phyloP scores from a whole-genome alignment of 345 rosid species.

The Mercurialis annua region DNA sequence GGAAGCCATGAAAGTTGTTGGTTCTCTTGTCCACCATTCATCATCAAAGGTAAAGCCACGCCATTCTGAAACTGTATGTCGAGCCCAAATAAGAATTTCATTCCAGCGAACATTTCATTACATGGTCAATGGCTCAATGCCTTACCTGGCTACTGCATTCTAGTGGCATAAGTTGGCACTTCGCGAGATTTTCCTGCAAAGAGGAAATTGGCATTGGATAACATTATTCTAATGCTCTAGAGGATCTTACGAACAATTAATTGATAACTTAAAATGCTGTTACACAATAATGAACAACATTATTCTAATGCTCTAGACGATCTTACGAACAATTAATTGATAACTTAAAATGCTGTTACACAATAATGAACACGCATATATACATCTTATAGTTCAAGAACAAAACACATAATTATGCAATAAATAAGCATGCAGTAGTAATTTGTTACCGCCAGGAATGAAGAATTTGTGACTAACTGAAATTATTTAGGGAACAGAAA shows the following conservation, averaged over 20 bases:
- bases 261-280: neutral
- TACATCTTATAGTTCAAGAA: neutral
- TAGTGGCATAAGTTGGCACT: conserved; percentile 52
- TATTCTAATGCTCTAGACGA: neutral
- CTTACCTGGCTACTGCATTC: conserved; percentile 62
- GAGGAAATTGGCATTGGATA: conserved; percentile 16
- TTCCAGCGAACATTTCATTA: conserved; percentile 9
- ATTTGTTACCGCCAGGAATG: neutral
- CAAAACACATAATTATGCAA: neutral
- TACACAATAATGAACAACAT: neutral
- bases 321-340: neutral
- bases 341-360: neutral
- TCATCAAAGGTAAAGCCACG: conserved; percentile 52
- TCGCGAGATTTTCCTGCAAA: conserved; percentile 57
- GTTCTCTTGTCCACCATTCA: conserved; percentile 59
- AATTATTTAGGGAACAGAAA: no score
- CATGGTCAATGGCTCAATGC: neutral
- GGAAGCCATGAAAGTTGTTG: conserved; percentile 69
- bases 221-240: neutral
- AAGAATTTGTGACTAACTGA: neutral
- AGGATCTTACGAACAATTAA: neutral
- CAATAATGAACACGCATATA: neutral
- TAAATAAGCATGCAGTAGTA: neutral
- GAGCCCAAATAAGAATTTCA: conserved; percentile 16
- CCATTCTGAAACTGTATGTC: conserved; percentile 53